Percentiles rank a stretch among this genome's conserved stretches.
phyloP scores from a whole-genome alignment of 208 protist species.

The Polymyxa betae region DNA sequence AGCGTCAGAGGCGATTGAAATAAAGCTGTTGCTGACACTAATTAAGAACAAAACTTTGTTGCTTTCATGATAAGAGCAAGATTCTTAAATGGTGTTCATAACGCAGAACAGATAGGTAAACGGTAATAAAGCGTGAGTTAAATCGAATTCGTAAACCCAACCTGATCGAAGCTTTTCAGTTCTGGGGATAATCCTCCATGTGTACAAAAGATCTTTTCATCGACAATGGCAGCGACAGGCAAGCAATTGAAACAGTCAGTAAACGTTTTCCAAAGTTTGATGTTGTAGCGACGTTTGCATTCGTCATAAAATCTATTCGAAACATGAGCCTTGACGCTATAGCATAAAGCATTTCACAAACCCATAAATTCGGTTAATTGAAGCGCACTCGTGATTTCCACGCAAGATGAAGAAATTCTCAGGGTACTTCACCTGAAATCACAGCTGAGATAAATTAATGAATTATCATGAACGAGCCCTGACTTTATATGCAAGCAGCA shows the following conservation, averaged over 20 bases:
- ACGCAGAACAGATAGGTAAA: too few species aligned
- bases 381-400: conserved; percentile 98
- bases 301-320: conserved; percentile 94
- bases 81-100: neutral
- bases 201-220: conserved; percentile 99
- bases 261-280: conserved; percentile 98
- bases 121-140: too few species aligned
- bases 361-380: conserved; percentile 97
- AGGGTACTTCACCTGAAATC: conserved; percentile 81
- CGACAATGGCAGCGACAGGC: conserved; percentile 96
- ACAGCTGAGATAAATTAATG: neutral
- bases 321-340: neutral
- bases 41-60: too few species aligned
- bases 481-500: conserved; percentile 92
- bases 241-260: conserved; percentile 98
- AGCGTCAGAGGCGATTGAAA: too few species aligned
- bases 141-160: neutral
- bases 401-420: conserved; percentile 96
- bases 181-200: conserved; percentile 72
- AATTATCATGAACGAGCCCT: conserved; percentile 66
- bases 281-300: conserved; percentile 96
- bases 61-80: too few species aligned
- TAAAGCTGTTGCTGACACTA: too few species aligned
- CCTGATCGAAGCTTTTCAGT: conserved; percentile 54
- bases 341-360: neutral